These are phyloP conservation scores for Camelina sativa DNA, from an alignment of 345 rosid species.

Conservation along the genomic window DNA sequence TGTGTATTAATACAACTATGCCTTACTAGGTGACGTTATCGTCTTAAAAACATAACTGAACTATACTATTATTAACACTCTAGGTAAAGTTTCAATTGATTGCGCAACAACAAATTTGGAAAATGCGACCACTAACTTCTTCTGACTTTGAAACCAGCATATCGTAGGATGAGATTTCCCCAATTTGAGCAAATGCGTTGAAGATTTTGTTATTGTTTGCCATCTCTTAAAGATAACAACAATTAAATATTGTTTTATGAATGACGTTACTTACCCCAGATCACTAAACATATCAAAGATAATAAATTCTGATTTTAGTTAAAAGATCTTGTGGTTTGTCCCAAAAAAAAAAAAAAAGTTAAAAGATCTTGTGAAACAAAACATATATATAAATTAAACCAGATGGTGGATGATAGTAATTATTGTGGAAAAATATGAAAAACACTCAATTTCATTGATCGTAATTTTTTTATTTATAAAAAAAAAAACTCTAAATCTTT, in stretches of 20 bases:
- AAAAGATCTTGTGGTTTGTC: no score
- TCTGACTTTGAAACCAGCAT: conserved; percentile 18
- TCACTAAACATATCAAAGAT: not conserved
- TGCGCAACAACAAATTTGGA: not conserved
- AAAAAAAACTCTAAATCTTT: no score
- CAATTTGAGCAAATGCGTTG: conserved; percentile 11
- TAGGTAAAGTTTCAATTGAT: conserved; percentile 12
- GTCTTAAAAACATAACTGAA: not conserved
- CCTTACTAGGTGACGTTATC: conserved; percentile 1
- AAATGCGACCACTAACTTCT: conserved; percentile 19
- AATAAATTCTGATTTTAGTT: not conserved
- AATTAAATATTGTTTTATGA: not conserved
- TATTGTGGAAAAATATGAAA: no score
- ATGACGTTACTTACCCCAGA: not conserved
- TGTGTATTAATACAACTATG: not conserved
- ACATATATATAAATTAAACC: not conserved
- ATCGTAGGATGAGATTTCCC: conserved; percentile 18
- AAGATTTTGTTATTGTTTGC: not conserved
- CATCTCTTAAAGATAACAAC: not conserved
- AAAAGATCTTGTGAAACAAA: not conserved
- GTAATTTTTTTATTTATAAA: no score
- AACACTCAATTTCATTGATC: no score
- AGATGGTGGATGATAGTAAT: no score
- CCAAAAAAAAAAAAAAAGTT: no score
- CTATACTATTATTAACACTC: not conserved